Conservation (phyloP, 805 yeast species). For the Pichia pseudocactophila region DNA sequence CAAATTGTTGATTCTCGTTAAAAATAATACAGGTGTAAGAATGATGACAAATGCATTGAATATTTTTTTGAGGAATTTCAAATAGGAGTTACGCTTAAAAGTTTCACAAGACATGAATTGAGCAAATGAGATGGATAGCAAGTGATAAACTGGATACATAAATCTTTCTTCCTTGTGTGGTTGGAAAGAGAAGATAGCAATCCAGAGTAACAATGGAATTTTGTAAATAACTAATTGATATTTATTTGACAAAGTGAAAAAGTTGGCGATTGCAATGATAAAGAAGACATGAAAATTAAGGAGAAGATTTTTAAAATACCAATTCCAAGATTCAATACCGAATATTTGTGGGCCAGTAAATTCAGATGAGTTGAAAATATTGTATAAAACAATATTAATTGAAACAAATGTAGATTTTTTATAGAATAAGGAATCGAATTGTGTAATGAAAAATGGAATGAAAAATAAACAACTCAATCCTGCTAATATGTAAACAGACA, state of each 20-base stretch:
- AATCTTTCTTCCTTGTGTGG: conserved; percentile 94
- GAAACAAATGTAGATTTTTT: conserved; percentile 60
- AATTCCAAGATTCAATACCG: conserved; percentile 73
- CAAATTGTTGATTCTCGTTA: conserved; percentile 35
- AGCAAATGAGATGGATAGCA: conserved; percentile 56
- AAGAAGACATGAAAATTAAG: conserved; percentile 63
- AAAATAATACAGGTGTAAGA: neutral
- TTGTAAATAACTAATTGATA: conserved; percentile 18
- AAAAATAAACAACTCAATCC: conserved; percentile 14
- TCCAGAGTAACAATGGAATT: conserved; percentile 47
- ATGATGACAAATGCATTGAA: conserved; percentile 4
- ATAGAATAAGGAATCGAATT: conserved; percentile 56
- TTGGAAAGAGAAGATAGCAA: conserved; percentile 53
- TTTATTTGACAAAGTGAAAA: conserved; percentile 15
- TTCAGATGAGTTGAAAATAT: conserved; percentile 60
- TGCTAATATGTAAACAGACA: conserved; percentile 13
- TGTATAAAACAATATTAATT: conserved; percentile 72
- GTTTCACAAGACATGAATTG: conserved; percentile 27
- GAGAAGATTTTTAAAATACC: conserved; percentile 58
- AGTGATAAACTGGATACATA: conserved; percentile 74
- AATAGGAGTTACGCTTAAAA: conserved; percentile 7
- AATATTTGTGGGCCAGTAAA: conserved; percentile 83
- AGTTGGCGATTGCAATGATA: conserved; percentile 34
- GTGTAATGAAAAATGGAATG: conserved; percentile 16
- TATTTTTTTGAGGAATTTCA: conserved; percentile 4